These are phyloP conservation scores for Blastomyces gilchristii DNA, from an alignment of 2,329 filamentous ascomycete species.

Conservation along the genomic window DNA sequence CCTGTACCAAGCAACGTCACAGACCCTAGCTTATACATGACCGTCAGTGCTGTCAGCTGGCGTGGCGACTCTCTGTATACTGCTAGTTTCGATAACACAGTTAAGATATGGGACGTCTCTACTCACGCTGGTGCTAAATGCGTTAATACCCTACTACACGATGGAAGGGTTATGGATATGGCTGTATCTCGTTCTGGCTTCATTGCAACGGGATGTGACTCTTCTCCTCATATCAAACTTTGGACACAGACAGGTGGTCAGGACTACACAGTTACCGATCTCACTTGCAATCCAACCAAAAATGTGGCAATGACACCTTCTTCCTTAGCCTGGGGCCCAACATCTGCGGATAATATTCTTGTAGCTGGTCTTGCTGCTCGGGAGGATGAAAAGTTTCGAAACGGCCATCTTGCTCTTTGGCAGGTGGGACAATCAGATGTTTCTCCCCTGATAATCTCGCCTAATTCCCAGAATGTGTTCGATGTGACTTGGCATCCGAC, in stretches of 20 bases:
- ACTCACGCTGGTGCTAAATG: constrained; percentile 22
- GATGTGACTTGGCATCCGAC: constrained; percentile 49
- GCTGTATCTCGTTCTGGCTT: constrained; percentile 32
- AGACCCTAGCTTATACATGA: constrained; percentile 46
- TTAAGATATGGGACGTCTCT: constrained; percentile 47
- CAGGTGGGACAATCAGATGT: constrained; percentile 34
- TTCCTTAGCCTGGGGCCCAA: constrained; percentile 40
- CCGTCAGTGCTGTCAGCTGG: constrained; percentile 47
- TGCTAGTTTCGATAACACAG: constrained; percentile 45
- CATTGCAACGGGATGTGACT: constrained; percentile 41
- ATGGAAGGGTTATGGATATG: constrained; percentile 43
- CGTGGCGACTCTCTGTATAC: constrained; percentile 41
- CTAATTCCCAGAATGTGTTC: constrained; percentile 46
- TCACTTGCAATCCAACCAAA: constrained; percentile 14
- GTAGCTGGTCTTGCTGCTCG: constrained; percentile 46
- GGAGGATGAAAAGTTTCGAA: constrained; percentile 29
- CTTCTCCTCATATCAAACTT: constrained; percentile 26
- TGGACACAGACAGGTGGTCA: constrained; percentile 22
- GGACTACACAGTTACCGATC: constrained; percentile 22
- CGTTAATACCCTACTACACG: constrained; percentile 34
- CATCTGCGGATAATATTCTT: constrained; percentile 33
- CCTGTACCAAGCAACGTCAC: constrained; percentile 39
- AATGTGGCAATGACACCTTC: constrained; percentile 34
- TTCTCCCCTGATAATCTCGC: constrained; percentile 31
- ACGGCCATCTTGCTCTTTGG: constrained; percentile 48